Evolutionary conservation across 2,329 filamentous ascomycete species (phyloP), one percentile per base, ranked within the genome.

Genomic region (Aspergillus sp.): DNA sequence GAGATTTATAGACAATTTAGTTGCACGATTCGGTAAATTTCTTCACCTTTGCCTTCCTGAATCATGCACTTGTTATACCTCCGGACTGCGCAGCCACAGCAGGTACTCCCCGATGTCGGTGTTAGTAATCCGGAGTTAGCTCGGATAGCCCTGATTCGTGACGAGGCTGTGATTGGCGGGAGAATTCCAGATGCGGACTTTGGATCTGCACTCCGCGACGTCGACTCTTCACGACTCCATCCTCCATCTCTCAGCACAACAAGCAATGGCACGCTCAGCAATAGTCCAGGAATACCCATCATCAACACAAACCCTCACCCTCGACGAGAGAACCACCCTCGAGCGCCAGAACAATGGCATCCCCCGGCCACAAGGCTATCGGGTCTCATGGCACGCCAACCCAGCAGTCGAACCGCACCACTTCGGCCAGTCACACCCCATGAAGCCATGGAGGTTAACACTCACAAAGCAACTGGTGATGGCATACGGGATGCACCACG

Each of bases 391-490:
- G 71, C 93, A 98, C 68, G 89, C 90, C 72, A 96, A 96, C 62
- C 88, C 90, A 1, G 84, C 88, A 51, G 94, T 97, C 66, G 93
- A 98, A 72, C 86, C 87, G 64, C 91, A 97, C 70, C 93, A 98
- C 69, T 98, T 98, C 67, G 93, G 93, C 56, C 86, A 88, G 71
- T 90, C 88, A 7, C 93, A 98, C 74, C 93, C 93, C 17, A 98
- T 98, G 93, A 98, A 98, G 69, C 93, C 93, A 50, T 97, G 93
- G 91, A 88, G 93, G 32, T 75, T 98, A 54, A 96, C 90, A 13
- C 79, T 98, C 47, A 94, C 93, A 48, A 97, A 98, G 68, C 89
- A 93, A 60, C 81, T 98, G 42, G 89, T 98, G 54, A 85, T 94
- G 64, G 86, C 89, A 1, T 97, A 97, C 67, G 93, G 93, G 56